Evolutionary conservation across 108 stramenopile genomes (phyloP).

Genomic region (Parietichytrium sp.): DNA sequence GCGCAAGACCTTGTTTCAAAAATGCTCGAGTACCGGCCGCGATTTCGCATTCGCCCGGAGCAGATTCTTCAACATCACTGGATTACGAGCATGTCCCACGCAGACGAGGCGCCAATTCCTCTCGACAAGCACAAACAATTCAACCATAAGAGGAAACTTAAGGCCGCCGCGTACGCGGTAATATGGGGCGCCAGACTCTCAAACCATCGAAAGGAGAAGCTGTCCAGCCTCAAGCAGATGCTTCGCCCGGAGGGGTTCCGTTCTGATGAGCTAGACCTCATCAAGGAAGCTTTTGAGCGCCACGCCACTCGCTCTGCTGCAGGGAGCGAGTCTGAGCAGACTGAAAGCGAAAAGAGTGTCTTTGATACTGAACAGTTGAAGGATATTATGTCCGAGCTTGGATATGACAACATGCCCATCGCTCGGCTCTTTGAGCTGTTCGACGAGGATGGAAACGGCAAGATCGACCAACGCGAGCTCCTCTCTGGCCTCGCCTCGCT

Average conservation of each 20-base stretch:
- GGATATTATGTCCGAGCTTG: not conserved
- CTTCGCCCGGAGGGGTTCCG: not conserved
- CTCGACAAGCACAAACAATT: slow-evolving; percentile 37
- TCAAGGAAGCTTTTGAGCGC: not conserved
- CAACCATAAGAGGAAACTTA: slow-evolving; percentile 11
- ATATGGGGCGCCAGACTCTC: slow-evolving; percentile 16
- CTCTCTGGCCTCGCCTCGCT: slow-evolving; percentile 18
- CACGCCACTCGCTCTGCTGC: too few relatives aligned
- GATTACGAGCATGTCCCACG: not conserved
- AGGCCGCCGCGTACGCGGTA: slow-evolving; percentile 25
- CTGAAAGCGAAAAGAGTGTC: not conserved
- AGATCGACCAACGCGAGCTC: slow-evolving; percentile 15
- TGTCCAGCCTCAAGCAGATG: not conserved
- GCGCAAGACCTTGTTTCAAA: not conserved
- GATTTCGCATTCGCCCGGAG: not conserved
- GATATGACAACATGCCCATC: not conserved
- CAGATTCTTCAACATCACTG: not conserved
- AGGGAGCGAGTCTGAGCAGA: too few relatives aligned
- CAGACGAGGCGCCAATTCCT: not conserved
- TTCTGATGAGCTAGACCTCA: not conserved
- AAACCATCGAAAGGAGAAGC: slow-evolving; percentile 1
- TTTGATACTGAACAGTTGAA: not conserved
- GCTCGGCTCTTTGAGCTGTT: slow-evolving; percentile 11
- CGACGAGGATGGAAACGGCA: slow-evolving; percentile 37
- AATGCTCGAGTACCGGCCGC: not conserved